These are phyloP conservation scores for Moesziomyces globuligerus DNA, from an alignment of 1,284 basidiomycete species.

Conservation along the genomic window DNA sequence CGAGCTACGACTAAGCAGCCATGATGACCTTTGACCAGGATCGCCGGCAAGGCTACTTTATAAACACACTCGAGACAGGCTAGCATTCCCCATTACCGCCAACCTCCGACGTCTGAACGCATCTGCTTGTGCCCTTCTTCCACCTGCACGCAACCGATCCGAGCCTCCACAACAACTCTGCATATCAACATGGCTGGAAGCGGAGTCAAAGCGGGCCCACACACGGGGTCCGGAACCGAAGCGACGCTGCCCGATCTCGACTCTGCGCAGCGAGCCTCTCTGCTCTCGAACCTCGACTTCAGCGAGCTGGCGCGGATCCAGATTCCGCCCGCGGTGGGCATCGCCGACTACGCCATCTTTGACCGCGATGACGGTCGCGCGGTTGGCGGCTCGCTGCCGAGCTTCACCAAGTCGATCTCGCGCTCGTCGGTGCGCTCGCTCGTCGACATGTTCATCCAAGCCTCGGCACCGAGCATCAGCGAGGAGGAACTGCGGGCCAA, in stretches of 20 bases:
- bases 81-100: too few relatives aligned
- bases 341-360: conserved; percentile 41
- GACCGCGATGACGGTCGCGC: conserved; percentile 28
- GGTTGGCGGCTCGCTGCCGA: conserved; percentile 21
- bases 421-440: conserved; percentile 14
- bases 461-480: conserved; percentile 25
- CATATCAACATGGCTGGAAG: conserved; percentile 40
- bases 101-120: too few relatives aligned
- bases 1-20: too few relatives aligned
- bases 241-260: conserved; percentile 18
- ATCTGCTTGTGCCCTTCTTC: too few relatives aligned
- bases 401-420: conserved; percentile 33
- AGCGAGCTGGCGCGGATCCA: conserved; percentile 27
- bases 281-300: conserved; percentile 34
- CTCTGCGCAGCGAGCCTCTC: conserved; percentile 22
- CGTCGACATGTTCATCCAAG: conserved; percentile 34
- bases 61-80: too few relatives aligned
- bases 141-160: too few relatives aligned
- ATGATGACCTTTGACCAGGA: too few relatives aligned
- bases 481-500: conserved; percentile 16
- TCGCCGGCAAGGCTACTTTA: too few relatives aligned
- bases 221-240: conserved; percentile 41
- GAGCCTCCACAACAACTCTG: too few relatives aligned
- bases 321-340: conserved; percentile 31
- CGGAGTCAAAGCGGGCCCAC: conserved; percentile 30